A percentile compares a stretch with the other conserved stretches of the same genome.
Conservation (phyloP, 1,284 basidiomycete genomes). For the Mycena sp. region DNA sequence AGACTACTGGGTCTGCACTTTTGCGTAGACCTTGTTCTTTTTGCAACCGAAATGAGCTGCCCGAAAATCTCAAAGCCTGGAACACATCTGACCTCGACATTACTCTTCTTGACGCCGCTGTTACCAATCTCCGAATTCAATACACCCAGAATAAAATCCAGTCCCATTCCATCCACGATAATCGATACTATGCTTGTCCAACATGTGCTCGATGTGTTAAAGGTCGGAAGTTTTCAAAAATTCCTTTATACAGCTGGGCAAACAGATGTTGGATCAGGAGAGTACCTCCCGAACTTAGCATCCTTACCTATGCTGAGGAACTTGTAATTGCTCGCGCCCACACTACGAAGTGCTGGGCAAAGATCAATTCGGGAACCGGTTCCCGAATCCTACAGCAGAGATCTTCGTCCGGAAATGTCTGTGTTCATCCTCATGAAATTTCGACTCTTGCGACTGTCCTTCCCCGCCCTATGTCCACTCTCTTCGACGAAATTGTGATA, state of each 20-base stretch:
- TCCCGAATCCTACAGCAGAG: no score
- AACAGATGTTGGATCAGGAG: constrained; percentile 24
- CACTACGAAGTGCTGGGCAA: constrained; percentile 18
- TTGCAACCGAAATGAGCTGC: background rate
- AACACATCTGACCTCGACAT: background rate
- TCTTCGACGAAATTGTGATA: constrained; percentile 14
- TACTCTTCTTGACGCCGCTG: background rate
- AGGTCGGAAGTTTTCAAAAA: background rate
- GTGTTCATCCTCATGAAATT: constrained; percentile 26
- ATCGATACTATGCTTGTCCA: background rate
- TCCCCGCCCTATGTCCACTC: constrained; percentile 8
- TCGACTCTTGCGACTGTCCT: background rate
- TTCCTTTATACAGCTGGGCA: constrained; percentile 5
- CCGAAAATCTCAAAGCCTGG: background rate
- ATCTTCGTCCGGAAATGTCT: constrained; percentile 14
- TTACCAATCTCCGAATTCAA: background rate
- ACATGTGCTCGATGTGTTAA: background rate
- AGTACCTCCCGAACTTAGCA: constrained; percentile 5
- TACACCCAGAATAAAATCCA: background rate
- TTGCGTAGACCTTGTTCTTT: background rate
- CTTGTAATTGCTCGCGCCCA: constrained; percentile 21
- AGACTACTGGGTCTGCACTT: background rate
- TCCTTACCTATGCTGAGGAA: constrained; percentile 20
- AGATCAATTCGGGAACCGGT: background rate
- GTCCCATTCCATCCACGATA: background rate